Conservation (phyloP, 2,329 filamentous ascomycete species). For the Pyricularia pennisetigena region DNA sequence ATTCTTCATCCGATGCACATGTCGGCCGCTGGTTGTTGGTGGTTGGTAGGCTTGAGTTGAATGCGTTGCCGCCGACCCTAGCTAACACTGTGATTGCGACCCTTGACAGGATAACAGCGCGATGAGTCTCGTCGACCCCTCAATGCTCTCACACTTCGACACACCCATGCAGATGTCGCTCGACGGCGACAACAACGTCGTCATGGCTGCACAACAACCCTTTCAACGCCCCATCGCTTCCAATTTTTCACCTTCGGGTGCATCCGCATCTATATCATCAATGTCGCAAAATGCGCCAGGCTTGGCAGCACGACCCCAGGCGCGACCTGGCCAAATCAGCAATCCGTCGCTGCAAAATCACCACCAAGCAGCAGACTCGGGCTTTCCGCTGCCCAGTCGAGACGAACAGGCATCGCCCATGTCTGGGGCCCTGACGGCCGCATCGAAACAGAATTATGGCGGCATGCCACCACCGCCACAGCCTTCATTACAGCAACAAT, state of each 20-base stretch:
- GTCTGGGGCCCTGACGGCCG: not conserved
- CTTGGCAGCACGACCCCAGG: not conserved
- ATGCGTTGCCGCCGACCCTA: not conserved
- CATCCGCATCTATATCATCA: not conserved
- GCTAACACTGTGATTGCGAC: not conserved
- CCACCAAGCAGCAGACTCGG: not conserved
- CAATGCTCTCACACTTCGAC: constrained; percentile 23
- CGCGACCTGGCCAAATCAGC: not conserved
- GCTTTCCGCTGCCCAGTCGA: not conserved
- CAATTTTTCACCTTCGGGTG: not conserved
- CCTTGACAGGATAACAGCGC: constrained; percentile 20
- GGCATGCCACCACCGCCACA: not conserved
- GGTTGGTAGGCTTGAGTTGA: not conserved
- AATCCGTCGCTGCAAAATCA: not conserved
- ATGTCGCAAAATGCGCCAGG: not conserved
- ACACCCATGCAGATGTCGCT: constrained; percentile 31
- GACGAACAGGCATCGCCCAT: not conserved
- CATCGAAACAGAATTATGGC: not conserved
- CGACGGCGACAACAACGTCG: constrained; percentile 21
- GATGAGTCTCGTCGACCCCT: constrained; percentile 33
- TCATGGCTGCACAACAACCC: constrained; percentile 2
- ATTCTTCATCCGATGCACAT: not conserved
- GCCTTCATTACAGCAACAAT: not conserved
- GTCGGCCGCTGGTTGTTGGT: not conserved
- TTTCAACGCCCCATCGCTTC: constrained; percentile 1